Conservation (phyloP, 768 basidiomycete genomes). For the Naematelia aurantialba region DNA sequence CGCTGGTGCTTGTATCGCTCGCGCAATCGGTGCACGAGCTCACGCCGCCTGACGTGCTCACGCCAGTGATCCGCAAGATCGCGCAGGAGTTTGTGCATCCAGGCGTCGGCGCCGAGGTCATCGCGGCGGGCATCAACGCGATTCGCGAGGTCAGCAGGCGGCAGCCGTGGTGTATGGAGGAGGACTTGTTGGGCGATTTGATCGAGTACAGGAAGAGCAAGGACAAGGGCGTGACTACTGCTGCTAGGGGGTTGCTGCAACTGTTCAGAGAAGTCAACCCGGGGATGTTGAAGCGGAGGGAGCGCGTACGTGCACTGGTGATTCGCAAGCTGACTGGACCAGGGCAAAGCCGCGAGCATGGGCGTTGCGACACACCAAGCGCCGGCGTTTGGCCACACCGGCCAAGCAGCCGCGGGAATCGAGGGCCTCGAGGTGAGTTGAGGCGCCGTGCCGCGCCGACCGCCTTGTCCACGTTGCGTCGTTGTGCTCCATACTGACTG, state of each 20-base stretch:
- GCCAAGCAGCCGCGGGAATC: slow-evolving; percentile 73
- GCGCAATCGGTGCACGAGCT: slow-evolving; percentile 93
- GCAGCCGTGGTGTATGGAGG: slow-evolving; percentile 97
- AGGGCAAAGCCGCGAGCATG: slow-evolving; percentile 91
- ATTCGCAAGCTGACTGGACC: slow-evolving; percentile 1
- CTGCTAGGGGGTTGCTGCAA: slow-evolving; percentile 77
- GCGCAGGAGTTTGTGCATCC: slow-evolving; percentile 96
- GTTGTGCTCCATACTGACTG: too few species aligned
- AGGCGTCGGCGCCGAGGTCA: slow-evolving; percentile 90
- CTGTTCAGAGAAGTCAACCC: slow-evolving; percentile 96
- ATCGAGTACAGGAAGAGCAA: slow-evolving; percentile 92
- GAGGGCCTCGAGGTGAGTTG: slow-evolving; percentile 78
- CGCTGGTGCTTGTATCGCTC: slow-evolving; percentile 85
- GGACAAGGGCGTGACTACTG: slow-evolving; percentile 89
- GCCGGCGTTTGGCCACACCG: slow-evolving; percentile 75
- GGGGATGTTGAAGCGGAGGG: slow-evolving; percentile 78
- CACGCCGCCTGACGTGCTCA: slow-evolving; percentile 86
- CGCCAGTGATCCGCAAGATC: slow-evolving; percentile 83
- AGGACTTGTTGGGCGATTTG: slow-evolving; percentile 84
- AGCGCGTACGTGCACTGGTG: slow-evolving; percentile 58
- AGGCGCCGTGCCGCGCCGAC: neutral
- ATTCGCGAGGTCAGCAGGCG: slow-evolving; percentile 90
- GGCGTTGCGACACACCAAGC: slow-evolving; percentile 61
- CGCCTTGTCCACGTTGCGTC: too few species aligned
- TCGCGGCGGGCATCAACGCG: slow-evolving; percentile 92